Percentiles rank a stretch among this genome's conserved stretches.
Evolutionary conservation across 129 eudicot genomes (phyloP).

Genomic region (Smallanthus sonchifolius): DNA sequence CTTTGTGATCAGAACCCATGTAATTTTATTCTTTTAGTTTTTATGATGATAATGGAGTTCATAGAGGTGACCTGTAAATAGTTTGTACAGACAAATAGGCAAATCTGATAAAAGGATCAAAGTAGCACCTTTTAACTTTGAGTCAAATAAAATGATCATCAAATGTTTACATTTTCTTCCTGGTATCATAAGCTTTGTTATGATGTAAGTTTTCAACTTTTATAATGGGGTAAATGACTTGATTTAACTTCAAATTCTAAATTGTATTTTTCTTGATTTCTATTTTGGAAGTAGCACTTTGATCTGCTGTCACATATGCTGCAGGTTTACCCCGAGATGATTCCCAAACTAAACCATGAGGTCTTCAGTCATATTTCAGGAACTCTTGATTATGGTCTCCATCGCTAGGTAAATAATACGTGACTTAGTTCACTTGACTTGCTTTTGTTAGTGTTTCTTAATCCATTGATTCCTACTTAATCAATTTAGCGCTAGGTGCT

Average conservation of each 20-base stretch:
- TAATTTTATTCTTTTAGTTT: not conserved
- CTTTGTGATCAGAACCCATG: conserved; percentile 51
- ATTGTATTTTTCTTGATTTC: conserved; percentile 19
- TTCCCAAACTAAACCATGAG: conserved; percentile 64
- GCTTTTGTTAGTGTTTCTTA: too few relatives aligned
- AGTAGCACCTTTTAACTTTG: not conserved
- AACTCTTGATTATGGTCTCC: conserved; percentile 86
- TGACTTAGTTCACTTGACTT: too few relatives aligned
- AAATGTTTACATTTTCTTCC: not conserved
- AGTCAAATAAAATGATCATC: not conserved
- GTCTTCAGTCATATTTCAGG: conserved; percentile 64
- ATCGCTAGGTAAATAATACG: conserved; percentile 64
- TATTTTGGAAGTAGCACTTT: conserved; percentile 54
- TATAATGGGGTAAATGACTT: not conserved
- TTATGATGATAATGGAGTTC: conserved; percentile 3
- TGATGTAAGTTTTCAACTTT: conserved; percentile 54
- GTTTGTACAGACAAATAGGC: conserved; percentile 23
- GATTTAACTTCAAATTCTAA: conserved; percentile 17
- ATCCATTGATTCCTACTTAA: too few relatives aligned
- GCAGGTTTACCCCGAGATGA: conserved; percentile 95
- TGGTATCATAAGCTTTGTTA: conserved; percentile 79
- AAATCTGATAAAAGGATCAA: conserved; percentile 8
- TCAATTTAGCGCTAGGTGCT: too few relatives aligned
- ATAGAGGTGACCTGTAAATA: conserved; percentile 14
- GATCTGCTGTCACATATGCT: conserved; percentile 85